Evolutionary conservation across 139 green algal genomes (phyloP), one percentile per base, ranked within the genome.

Genomic region (Edaphochlamys debaryana): DNA sequence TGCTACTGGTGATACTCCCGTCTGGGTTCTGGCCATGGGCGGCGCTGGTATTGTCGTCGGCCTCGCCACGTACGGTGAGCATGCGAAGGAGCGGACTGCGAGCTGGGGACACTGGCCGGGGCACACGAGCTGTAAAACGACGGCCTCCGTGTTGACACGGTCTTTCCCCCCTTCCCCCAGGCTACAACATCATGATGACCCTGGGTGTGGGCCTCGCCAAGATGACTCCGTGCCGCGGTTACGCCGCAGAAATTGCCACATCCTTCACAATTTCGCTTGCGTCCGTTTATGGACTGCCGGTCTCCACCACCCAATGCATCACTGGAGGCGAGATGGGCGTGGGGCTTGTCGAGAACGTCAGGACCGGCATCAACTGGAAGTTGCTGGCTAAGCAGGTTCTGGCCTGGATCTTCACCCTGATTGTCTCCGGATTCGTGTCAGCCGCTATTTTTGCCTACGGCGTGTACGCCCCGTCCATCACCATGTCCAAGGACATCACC

Each of bases 21-120:
- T 32, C 22, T 98, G 94, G 94, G 95, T 97, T 30, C 88, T 97
- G 36, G 87, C 85, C 0, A 69, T 96, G n/a, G 92, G 94, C 62
- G 96, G 91, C 22, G n/a, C n/a, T n/a, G n/a, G n/a, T n/a, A n/a
- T n/a, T n/a, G n/a, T n/a, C n/a, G n/a, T n/a, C n/a, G n/a, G 67
- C 30, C 89, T 98, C 17, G 90, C 93, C 3, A 95, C 91, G 3
- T 98, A 88, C 64, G 86, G n/a, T n/a, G n/a, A n/a, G n/a, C n/a
- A n/a, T n/a, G n/a, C n/a, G n/a, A n/a, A n/a, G n/a, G n/a, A n/a
- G n/a, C n/a, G n/a, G n/a, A n/a, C n/a, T n/a, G n/a, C n/a, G n/a
- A n/a, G n/a, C n/a, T n/a, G n/a, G n/a, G n/a, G n/a, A n/a, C n/a
- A n/a, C n/a, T n/a, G n/a, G n/a, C n/a, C n/a, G n/a, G n/a, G n/a